These are phyloP conservation scores for Xylaria sp. DNA, from an alignment of 2,329 filamentous ascomycete genomes.

Conservation along the genomic window DNA sequence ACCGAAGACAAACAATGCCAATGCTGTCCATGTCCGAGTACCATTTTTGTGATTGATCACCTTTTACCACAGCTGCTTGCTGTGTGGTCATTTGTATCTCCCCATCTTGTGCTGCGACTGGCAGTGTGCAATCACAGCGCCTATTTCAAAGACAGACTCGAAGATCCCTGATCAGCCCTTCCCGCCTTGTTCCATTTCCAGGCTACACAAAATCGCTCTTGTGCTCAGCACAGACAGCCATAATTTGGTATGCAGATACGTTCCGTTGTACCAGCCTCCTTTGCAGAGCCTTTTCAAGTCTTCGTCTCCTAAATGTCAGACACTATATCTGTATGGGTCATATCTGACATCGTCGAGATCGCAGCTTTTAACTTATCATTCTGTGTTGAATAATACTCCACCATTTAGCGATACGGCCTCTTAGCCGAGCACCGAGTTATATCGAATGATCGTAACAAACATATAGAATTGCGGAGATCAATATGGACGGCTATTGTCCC, in stretches of 20 bases:
- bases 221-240: slow-evolving; percentile 33
- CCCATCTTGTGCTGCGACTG: slow-evolving; percentile 6
- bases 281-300: neutral
- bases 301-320: slow-evolving; percentile 4
- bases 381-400: neutral
- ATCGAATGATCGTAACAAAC: slow-evolving; percentile 32
- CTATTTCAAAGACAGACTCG: slow-evolving; percentile 28
- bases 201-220: slow-evolving; percentile 42
- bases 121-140: slow-evolving; percentile 13
- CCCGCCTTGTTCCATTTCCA: slow-evolving; percentile 24
- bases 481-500: slow-evolving; percentile 58
- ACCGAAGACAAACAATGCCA: slow-evolving; percentile 19
- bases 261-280: slow-evolving; percentile 23
- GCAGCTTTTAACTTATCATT: neutral
- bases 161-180: slow-evolving; percentile 17
- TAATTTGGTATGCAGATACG: slow-evolving; percentile 24
- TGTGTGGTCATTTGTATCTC: slow-evolving; percentile 6
- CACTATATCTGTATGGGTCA: slow-evolving; percentile 10
- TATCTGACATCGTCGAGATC: slow-evolving; percentile 18
- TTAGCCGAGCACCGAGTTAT: slow-evolving; percentile 8
- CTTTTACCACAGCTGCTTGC: slow-evolving; percentile 22
- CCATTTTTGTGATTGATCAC: slow-evolving; percentile 33
- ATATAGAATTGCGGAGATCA: slow-evolving; percentile 11
- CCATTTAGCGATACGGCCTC: slow-evolving; percentile 12
- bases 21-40: slow-evolving; percentile 18